These are phyloP conservation scores for Fraxinus floribunda DNA, from an alignment of 305 asterid genomes.

Conservation along the genomic window DNA sequence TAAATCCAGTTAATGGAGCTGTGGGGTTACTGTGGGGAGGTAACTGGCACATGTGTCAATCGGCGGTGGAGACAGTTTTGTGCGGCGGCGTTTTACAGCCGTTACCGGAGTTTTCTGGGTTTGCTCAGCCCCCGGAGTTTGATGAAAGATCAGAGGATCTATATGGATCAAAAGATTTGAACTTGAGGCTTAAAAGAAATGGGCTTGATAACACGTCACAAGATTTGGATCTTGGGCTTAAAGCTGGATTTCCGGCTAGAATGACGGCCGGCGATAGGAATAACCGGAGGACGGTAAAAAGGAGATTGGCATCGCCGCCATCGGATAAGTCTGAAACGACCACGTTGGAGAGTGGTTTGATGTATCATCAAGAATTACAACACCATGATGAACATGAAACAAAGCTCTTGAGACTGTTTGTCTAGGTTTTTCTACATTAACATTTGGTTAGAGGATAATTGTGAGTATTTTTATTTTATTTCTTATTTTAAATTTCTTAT, in stretches of 20 bases:
- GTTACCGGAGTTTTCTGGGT: conserved; percentile 29
- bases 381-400: conserved; percentile 26
- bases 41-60: conserved; percentile 68
- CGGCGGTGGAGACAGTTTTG: conserved; percentile 74
- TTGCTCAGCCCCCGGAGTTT: neutral
- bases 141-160: conserved; percentile 11
- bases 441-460: neutral
- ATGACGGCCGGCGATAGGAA: conserved; percentile 31
- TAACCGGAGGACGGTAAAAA: conserved; percentile 28
- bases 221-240: conserved; percentile 32
- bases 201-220: conserved; percentile 18
- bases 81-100: conserved; percentile 51
- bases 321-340: conserved; percentile 60
- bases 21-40: conserved; percentile 65
- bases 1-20: conserved; percentile 72
- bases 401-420: conserved; percentile 45
- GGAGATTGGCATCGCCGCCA: conserved; percentile 45
- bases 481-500: neutral
- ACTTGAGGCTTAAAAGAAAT: conserved; percentile 23
- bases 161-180: conserved; percentile 28
- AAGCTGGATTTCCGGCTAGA: conserved; percentile 29
- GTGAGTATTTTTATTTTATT: neutral
- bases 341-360: conserved; percentile 45
- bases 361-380: conserved; percentile 21
- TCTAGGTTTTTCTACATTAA: conserved; percentile 10